These are phyloP conservation scores for Echinochloa phyllopogon DNA, from an alignment of 176 grass and related monocot species.

Conservation along the genomic window DNA sequence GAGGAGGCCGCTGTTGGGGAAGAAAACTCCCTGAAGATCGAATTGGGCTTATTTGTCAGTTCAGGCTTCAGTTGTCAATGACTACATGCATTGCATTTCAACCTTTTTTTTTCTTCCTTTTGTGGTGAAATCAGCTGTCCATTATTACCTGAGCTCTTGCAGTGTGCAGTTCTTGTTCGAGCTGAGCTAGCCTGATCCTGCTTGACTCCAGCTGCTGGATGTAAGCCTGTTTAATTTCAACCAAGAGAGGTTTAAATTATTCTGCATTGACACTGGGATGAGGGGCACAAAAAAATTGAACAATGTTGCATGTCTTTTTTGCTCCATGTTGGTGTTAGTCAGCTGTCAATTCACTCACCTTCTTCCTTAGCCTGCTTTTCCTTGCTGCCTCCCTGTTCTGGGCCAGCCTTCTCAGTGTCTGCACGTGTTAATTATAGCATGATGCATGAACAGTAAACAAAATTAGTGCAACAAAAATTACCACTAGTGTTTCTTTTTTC, in stretches of 20 bases:
- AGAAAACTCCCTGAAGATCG: constrained; percentile 63
- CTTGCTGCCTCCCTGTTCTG: constrained; percentile 98
- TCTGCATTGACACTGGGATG: neutral
- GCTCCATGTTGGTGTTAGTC: constrained; percentile 10
- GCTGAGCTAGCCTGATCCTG: constrained; percentile 84
- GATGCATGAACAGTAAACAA: constrained; percentile 12
- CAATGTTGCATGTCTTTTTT: neutral
- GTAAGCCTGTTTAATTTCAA: constrained; percentile 68
- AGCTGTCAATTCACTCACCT: constrained; percentile 57
- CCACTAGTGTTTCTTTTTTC: neutral
- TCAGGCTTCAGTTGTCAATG: neutral
- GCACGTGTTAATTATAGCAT: constrained; percentile 11
- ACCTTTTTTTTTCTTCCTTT: neutral
- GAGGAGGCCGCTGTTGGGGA: constrained; percentile 48
- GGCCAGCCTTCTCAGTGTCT: constrained; percentile 94
- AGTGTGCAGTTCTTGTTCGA: constrained; percentile 90
- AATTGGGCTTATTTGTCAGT: neutral
- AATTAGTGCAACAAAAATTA: neutral
- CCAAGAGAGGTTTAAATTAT: constrained; percentile 17
- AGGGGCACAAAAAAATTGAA: neutral
- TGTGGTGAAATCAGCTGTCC: neutral
- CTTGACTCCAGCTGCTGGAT: constrained; percentile 96
- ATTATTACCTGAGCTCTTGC: constrained; percentile 69
- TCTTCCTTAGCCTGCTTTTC: constrained; percentile 97
- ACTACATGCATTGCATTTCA: neutral